Evolutionary conservation across 768 basidiomycete species (phyloP).

Genomic region (Mrakia blollopis): DNA sequence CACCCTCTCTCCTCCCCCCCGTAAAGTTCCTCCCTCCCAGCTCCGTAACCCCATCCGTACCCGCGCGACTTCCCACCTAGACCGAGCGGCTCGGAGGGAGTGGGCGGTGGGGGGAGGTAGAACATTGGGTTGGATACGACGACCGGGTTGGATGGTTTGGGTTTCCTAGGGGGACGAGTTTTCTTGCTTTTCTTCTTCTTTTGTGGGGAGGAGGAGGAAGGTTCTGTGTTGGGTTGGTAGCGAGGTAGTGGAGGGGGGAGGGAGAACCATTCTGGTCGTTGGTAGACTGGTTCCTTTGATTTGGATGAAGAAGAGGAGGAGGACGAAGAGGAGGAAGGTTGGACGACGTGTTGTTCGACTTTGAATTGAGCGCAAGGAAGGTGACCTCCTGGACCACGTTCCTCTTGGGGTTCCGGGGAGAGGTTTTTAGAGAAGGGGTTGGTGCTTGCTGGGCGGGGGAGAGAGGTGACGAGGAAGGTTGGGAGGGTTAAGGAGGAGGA

Average conservation of each 20-base stretch:
- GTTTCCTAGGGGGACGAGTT: neutral
- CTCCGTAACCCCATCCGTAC: slow-evolving; percentile 11
- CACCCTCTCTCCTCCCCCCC: slow-evolving; percentile 1
- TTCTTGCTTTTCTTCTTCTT: slow-evolving; percentile 13
- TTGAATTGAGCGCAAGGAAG: neutral
- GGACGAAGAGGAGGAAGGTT: no score
- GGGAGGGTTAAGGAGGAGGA: neutral
- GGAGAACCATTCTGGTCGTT: slow-evolving; percentile 8
- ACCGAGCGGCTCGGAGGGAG: neutral
- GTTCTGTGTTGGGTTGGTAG: neutral
- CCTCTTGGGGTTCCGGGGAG: neutral
- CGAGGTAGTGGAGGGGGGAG: neutral
- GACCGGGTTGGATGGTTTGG: neutral
- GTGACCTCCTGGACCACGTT: slow-evolving; percentile 1
- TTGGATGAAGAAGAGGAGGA: neutral
- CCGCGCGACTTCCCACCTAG: neutral
- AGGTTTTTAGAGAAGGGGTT: slow-evolving; percentile 2
- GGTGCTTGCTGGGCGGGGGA: neutral
- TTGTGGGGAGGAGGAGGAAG: neutral
- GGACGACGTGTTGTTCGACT: neutral
- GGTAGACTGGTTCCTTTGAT: neutral
- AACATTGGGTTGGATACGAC: neutral
- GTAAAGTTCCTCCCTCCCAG: slow-evolving; percentile 12
- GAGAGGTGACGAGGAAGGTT: slow-evolving; percentile 10
- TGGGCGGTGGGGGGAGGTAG: neutral